phyloP scores from a whole-genome alignment of 768 basidiomycete genomes.

The Auricularia sp. region DNA sequence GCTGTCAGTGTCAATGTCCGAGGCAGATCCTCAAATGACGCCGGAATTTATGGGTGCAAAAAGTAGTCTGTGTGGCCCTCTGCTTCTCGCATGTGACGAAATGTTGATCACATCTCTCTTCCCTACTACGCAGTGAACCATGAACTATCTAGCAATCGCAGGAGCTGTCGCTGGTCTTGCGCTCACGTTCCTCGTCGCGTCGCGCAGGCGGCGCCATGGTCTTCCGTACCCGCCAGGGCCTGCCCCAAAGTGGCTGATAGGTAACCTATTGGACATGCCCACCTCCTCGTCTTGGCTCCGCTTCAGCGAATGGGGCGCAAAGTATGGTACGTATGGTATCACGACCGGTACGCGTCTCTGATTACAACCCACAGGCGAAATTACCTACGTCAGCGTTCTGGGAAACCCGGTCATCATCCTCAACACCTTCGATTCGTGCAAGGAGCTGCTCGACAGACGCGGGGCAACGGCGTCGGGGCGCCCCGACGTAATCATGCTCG shows the following conservation, averaged over 20 bases:
- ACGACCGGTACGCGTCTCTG: not conserved
- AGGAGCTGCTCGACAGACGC: constrained; percentile 4
- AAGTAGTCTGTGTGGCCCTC: too few species aligned
- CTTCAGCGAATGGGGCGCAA: not conserved
- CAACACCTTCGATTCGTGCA: not conserved
- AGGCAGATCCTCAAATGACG: too few species aligned
- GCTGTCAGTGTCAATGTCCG: too few species aligned
- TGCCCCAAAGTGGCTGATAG: not conserved
- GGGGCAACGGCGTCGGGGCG: not conserved
- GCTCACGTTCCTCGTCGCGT: not conserved
- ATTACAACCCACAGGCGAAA: not conserved
- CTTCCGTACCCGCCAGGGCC: not conserved
- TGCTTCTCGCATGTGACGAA: too few species aligned
- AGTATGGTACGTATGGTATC: not conserved
- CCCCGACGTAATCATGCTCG: not conserved
- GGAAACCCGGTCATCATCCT: constrained; percentile 2
- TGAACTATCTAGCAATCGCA: too few species aligned
- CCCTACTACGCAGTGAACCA: too few species aligned
- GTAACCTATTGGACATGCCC: not conserved
- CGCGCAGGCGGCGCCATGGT: not conserved
- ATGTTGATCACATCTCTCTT: too few species aligned
- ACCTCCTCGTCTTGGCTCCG: not conserved
- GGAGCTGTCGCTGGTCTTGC: not conserved
- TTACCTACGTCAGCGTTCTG: not conserved
- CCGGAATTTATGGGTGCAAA: too few species aligned